phyloP scores from a whole-genome alignment of 2,329 filamentous ascomycete genomes.

The Simplicillium sp. region DNA sequence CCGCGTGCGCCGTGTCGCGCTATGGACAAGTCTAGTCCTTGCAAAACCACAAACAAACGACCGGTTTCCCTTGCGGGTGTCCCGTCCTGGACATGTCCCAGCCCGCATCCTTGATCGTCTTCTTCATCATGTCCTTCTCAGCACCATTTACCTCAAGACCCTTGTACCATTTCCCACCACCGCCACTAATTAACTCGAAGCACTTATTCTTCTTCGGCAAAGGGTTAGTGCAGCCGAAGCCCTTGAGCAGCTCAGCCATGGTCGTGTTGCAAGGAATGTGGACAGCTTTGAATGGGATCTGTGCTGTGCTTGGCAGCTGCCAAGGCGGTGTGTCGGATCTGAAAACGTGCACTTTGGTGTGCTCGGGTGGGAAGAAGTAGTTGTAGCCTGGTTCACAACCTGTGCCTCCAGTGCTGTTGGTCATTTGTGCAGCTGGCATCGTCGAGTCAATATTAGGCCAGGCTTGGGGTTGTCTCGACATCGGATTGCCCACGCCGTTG shows the following conservation, averaged over 20 bases:
- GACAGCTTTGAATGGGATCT: constrained; percentile 36
- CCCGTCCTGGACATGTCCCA: constrained; percentile 47
- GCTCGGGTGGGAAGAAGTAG: constrained; percentile 48
- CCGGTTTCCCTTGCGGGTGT: constrained; percentile 34
- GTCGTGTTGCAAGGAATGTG: constrained; percentile 44
- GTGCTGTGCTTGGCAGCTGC: constrained; percentile 32
- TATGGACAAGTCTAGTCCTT: constrained; percentile 30
- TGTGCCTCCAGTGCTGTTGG: constrained; percentile 46
- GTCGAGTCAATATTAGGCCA: constrained; percentile 31
- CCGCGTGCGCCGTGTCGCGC: neutral
- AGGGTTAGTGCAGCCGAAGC: constrained; percentile 46
- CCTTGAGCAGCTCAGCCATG: constrained; percentile 45
- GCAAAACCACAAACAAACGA: constrained; percentile 52
- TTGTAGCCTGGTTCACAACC: constrained; percentile 54
- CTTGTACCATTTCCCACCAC: constrained; percentile 49
- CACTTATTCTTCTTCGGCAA: constrained; percentile 43
- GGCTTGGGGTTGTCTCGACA: constrained; percentile 28
- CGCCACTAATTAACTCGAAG: constrained; percentile 45
- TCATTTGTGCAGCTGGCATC: constrained; percentile 43
- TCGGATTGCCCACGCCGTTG: constrained; percentile 23
- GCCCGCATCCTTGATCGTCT: constrained; percentile 45
- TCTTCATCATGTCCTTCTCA: constrained; percentile 35
- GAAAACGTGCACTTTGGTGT: constrained; percentile 52
- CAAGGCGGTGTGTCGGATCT: constrained; percentile 41
- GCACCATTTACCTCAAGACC: constrained; percentile 42